These are phyloP conservation scores for Periconia sp. DNA, from an alignment of 2,329 filamentous ascomycete genomes.

Conservation along the genomic window DNA sequence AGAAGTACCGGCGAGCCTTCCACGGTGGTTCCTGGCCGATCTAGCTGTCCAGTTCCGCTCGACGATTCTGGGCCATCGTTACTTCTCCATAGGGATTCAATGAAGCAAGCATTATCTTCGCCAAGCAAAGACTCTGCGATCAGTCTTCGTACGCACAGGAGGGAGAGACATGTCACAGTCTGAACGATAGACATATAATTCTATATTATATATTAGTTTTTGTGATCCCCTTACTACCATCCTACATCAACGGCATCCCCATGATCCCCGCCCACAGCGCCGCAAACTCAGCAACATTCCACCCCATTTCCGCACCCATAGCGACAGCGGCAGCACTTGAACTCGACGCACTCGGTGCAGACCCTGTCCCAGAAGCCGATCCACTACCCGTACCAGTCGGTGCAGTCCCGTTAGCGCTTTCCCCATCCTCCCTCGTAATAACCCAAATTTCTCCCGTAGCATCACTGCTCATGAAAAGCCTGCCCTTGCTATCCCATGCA, in stretches of 20 bases:
- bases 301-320: not conserved
- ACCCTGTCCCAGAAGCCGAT: constrained; percentile 10
- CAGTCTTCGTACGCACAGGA: too few relatives aligned
- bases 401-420: constrained; percentile 31
- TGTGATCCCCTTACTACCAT: too few relatives aligned
- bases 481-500: constrained; percentile 55
- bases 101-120: too few relatives aligned
- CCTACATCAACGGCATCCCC: constrained; percentile 19
- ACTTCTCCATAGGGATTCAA: too few relatives aligned
- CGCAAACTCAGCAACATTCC: constrained; percentile 3
- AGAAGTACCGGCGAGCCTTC: too few relatives aligned
- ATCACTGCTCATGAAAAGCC: constrained; percentile 69
- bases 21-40: too few relatives aligned
- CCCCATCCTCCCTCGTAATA: constrained; percentile 41
- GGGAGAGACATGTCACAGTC: too few relatives aligned
- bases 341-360: not conserved
- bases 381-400: constrained; percentile 22
- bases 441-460: constrained; percentile 71
- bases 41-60: too few relatives aligned
- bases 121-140: too few relatives aligned
- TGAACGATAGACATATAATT: too few relatives aligned
- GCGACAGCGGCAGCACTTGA: not conserved
- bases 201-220: too few relatives aligned
- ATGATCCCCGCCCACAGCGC: constrained; percentile 17
- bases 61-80: too few relatives aligned